Percentiles rank a stretch among this genome's conserved stretches.
Evolutionary conservation across 768 basidiomycete species (phyloP).

Genomic region (Polyporus arcularius): DNA sequence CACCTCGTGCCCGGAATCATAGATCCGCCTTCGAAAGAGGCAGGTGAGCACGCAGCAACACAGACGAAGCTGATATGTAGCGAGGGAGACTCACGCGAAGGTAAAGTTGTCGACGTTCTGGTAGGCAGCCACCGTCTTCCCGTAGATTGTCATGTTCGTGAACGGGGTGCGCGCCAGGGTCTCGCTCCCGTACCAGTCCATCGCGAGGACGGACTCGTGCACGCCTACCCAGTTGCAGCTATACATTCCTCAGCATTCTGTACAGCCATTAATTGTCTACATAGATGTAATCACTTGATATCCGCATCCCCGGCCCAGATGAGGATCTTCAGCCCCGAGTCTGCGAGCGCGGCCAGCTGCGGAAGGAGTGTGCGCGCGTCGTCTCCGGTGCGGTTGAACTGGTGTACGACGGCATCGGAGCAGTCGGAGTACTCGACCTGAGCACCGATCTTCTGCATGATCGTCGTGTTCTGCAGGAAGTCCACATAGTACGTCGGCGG

Average conservation of each 20-base stretch:
- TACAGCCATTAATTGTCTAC: no score
- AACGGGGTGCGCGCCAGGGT: constrained; percentile 40
- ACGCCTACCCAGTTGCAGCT: constrained; percentile 43
- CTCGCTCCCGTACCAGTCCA: constrained; percentile 48
- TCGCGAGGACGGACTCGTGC: constrained; percentile 39
- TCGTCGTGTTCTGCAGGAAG: constrained; percentile 40
- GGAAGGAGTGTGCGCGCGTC: constrained; percentile 56
- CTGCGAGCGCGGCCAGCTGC: constrained; percentile 46
- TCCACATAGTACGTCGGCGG: constrained; percentile 57
- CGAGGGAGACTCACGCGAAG: constrained; percentile 53
- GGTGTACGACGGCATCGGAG: constrained; percentile 39
- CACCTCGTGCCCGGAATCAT: constrained; percentile 61
- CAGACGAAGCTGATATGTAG: no score
- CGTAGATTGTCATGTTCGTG: constrained; percentile 58
- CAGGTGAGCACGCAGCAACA: no score
- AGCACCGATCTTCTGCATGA: constrained; percentile 55
- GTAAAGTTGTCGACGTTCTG: constrained; percentile 67
- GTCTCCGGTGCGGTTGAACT: constrained; percentile 57
- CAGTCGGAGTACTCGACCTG: constrained; percentile 49
- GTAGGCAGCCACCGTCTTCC: constrained; percentile 53
- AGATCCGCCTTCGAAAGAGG: constrained; percentile 46
- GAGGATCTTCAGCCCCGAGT: constrained; percentile 41
- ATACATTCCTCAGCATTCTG: neutral
- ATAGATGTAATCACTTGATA: no score
- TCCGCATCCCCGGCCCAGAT: constrained; percentile 45